A percentile compares a stretch with the other conserved stretches of the same genome.
phyloP scores from a whole-genome alignment of 345 rosid genomes.

The Psidium guajava region DNA sequence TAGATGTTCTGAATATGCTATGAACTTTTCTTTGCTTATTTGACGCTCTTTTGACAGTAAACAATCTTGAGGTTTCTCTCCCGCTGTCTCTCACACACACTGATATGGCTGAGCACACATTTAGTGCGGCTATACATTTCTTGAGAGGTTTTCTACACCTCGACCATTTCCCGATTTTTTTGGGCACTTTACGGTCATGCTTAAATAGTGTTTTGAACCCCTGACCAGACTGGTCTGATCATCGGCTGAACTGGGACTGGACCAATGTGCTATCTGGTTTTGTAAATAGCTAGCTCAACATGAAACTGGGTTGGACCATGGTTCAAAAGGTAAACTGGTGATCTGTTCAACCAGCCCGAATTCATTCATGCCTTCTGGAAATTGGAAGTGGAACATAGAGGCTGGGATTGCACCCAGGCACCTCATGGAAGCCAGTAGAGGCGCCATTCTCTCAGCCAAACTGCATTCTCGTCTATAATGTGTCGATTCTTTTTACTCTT shows the following conservation, averaged over 20 bases:
- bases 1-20: background rate
- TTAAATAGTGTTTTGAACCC: background rate
- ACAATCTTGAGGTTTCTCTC: background rate
- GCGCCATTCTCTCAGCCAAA: background rate
- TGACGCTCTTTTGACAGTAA: background rate
- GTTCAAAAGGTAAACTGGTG: background rate
- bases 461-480: background rate
- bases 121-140: background rate
- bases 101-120: background rate
- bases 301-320: background rate
- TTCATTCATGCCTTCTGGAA: background rate
- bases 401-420: background rate
- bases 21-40: background rate
- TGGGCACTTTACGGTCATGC: background rate
- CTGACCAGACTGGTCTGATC: background rate
- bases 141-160: background rate
- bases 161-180: background rate
- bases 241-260: background rate
- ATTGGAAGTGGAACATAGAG: background rate
- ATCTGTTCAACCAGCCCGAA: background rate
- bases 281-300: background rate
- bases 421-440: background rate
- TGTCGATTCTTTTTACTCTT: background rate
- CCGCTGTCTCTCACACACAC: background rate
- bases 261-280: background rate